These are phyloP conservation scores for Prorocentrum cordatum DNA, from an alignment of 169 alveolate species.

Conservation along the genomic window DNA sequence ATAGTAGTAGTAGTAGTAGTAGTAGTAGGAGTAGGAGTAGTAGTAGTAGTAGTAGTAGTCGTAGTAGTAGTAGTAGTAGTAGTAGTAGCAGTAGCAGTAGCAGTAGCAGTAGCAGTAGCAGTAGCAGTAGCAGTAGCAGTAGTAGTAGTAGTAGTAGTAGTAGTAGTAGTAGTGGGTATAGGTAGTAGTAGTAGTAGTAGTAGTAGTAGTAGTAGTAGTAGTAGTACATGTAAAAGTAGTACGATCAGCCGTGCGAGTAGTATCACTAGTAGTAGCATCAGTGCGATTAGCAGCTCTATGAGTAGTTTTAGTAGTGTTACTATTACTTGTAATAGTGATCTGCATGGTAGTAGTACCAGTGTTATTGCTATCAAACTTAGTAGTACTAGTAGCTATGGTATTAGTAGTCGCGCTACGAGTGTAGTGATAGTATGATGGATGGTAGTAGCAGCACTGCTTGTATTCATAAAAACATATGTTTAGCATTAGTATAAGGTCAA, in stretches of 20 bases:
- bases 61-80: neutral
- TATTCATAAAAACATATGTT: too few relatives aligned
- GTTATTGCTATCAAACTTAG: too few relatives aligned
- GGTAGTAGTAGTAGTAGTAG: neutral
- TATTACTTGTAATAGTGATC: too few relatives aligned
- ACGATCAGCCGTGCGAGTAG: neutral
- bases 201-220: neutral
- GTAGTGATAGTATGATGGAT: too few relatives aligned
- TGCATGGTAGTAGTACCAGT: too few relatives aligned
- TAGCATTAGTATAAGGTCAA: too few relatives aligned
- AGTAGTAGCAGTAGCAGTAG: neutral
- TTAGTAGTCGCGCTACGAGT: too few relatives aligned
- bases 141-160: neutral
- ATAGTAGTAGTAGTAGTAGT: neutral
- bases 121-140: neutral
- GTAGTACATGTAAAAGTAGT: neutral
- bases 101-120: neutral
- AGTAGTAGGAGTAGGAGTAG: neutral
- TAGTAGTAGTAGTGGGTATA: neutral
- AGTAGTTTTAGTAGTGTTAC: too few relatives aligned
- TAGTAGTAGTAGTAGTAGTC: neutral
- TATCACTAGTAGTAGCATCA: neutral
- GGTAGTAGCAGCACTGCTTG: too few relatives aligned
- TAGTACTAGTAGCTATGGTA: too few relatives aligned
- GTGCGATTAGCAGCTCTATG: too few relatives aligned